phyloP scores from a whole-genome alignment of 805 yeast genomes.

The Groenewaldozyma tartarivorans region DNA sequence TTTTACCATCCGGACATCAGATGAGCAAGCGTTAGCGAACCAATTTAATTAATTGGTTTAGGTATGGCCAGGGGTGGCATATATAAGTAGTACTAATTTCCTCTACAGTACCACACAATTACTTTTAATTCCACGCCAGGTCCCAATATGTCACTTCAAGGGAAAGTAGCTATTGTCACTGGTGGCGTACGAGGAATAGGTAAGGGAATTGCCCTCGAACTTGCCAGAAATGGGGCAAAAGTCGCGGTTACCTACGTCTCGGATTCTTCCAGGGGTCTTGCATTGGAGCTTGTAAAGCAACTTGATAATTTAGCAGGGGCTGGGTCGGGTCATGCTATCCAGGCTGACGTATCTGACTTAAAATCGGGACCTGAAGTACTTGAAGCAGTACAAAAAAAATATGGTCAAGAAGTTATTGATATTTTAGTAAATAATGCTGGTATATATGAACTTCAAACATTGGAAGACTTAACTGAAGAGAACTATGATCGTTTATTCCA shows the following conservation, averaged over 20 bases:
- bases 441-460: conserved; percentile 4
- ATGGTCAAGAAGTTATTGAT: conserved; percentile 17
- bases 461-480: conserved; percentile 10
- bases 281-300: conserved; percentile 8
- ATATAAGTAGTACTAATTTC: no score
- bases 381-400: conserved; percentile 1
- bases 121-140: no score
- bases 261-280: conserved; percentile 7
- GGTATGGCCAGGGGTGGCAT: no score
- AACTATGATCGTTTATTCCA: conserved; percentile 7
- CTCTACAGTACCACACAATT: no score
- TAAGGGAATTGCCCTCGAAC: conserved; percentile 36
- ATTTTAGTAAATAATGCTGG: conserved; percentile 31
- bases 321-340: conserved; percentile 6
- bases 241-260: conserved; percentile 23
- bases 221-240: conserved; percentile 38
- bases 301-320: conserved; percentile 1
- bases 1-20: no score
- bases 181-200: conserved; percentile 50
- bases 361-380: conserved; percentile 6
- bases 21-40: no score
- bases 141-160: conserved; percentile 18
- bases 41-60: no score
- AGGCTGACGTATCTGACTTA: conserved; percentile 11
- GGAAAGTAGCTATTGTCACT: conserved; percentile 30